Evolutionary conservation across 2,329 filamentous ascomycete genomes (phyloP), one percentile per base, ranked within the genome.

Genomic region (Epichloe glyceriae): DNA sequence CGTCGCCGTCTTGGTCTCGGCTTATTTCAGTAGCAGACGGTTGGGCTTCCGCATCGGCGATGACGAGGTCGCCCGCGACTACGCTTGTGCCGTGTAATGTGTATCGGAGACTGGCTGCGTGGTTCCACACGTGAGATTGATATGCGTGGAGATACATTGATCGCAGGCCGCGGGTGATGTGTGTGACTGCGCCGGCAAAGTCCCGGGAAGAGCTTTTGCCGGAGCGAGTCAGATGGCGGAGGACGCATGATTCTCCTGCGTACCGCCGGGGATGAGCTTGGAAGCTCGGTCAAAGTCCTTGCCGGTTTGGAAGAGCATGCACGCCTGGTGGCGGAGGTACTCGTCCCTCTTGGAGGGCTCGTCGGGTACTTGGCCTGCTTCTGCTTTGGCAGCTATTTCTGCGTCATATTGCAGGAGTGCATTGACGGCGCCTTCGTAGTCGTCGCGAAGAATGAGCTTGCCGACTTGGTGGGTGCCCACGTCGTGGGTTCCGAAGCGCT

Each of bases 121-220:
- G 79, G 69, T 98, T 98, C 91, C 91, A 98, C 8, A 98, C 83
- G 38, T 89, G 79, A 5, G 87, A 95, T 66, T 98, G 93, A 68
- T 96, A 97, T 5, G 93, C 91, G 65, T 98, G 93, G 15, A 95
- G 83, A 64, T 97, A 98, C 86, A 98, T 96, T 52, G 88, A 79
- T 42, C 89, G 80, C 59, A 97, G 73, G 46, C 86, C 88, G 17
- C 90, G 79, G 22, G 85, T 86, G 55, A 98, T 90, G 50, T 78
- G 76, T 62, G 85, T 78, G 48, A 98, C 68, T 1, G 93, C 88
- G 22, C 90, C 90, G 53, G 87, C 76, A 64, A 80, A 93, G 67
- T 98, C 91, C 42, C 75, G 76, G 39, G 69, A 68, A 20, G 74
- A 73, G 51, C 67, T 61, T 30, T 55, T 62, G 42, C 70, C 68